phyloP scores from a whole-genome alignment of 179 eudicot species.

The Patellifolia procumbens region DNA sequence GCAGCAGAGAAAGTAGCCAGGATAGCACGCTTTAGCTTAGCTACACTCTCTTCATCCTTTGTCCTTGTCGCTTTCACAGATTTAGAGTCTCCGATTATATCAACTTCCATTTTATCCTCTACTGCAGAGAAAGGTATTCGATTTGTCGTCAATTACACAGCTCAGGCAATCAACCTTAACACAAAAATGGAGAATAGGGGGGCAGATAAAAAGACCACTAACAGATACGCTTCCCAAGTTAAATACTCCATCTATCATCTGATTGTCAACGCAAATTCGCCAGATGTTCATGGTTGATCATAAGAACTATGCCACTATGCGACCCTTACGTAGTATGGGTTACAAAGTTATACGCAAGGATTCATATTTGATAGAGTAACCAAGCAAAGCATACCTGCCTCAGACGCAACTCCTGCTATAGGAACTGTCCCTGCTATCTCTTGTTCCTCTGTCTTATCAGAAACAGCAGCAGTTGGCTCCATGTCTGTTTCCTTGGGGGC shows the following conservation, averaged over 20 bases:
- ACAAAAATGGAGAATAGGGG: not conserved
- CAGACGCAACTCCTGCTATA: slow-evolving; percentile 36
- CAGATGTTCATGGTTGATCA: not conserved
- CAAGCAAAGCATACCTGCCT: slow-evolving; percentile 40
- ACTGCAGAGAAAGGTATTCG: slow-evolving; percentile 30
- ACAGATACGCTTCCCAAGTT: not conserved
- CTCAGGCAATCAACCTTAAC: not conserved
- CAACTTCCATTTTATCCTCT: slow-evolving; percentile 41
- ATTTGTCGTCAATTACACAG: slow-evolving; percentile 22
- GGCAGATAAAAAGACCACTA: not conserved
- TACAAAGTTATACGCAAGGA: slow-evolving; percentile 10
- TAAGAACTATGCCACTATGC: not conserved
- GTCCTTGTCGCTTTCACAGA: slow-evolving; percentile 28
- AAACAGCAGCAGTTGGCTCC: slow-evolving; percentile 34
- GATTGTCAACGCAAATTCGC: slow-evolving; percentile 2
- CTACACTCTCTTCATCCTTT: slow-evolving; percentile 42
- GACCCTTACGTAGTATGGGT: not conserved
- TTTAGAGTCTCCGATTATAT: slow-evolving; percentile 38
- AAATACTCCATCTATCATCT: slow-evolving; percentile 5
- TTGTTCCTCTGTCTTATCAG: slow-evolving; percentile 41
- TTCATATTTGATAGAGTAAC: not conserved
- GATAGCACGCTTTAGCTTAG: slow-evolving; percentile 77
- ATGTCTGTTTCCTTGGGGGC: slow-evolving; percentile 39
- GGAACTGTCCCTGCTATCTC: slow-evolving; percentile 37
- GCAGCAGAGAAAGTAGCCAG: slow-evolving; percentile 86